These are phyloP conservation scores for Eustoma russellianum DNA, from an alignment of 257 asterid genomes.

Conservation along the genomic window DNA sequence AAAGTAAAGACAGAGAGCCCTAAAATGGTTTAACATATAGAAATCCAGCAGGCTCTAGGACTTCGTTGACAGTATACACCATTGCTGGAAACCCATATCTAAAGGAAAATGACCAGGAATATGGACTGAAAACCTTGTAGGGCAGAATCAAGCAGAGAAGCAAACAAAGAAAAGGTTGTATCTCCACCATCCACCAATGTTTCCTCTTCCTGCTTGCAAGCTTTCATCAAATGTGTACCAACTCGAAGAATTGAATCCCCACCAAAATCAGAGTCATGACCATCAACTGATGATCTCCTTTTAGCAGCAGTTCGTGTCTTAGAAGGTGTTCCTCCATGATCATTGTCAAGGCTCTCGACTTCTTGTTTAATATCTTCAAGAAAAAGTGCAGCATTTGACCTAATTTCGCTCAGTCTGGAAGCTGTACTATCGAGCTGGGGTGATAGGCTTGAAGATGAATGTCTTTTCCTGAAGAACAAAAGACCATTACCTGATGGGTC, in stretches of 20 bases:
- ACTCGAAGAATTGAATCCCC: conserved; percentile 25
- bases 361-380: conserved; percentile 79
- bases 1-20: too few relatives aligned
- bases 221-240: conserved; percentile 61
- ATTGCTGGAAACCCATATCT: not conserved
- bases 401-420: conserved; percentile 43
- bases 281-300: conserved; percentile 44
- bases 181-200: conserved; percentile 48
- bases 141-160: conserved; percentile 84
- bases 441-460: conserved; percentile 51
- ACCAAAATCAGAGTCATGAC: conserved; percentile 28
- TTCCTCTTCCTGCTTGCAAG: conserved; percentile 72
- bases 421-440: conserved; percentile 58
- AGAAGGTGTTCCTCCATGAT: conserved; percentile 36
- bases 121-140: conserved; percentile 50
- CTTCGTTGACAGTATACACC: not conserved
- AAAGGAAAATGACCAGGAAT: not conserved
- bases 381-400: conserved; percentile 71
- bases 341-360: conserved; percentile 50
- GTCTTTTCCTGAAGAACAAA: conserved; percentile 53
- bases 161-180: conserved; percentile 62
- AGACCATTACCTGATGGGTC: conserved; percentile 7
- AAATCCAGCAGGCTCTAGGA: not conserved
- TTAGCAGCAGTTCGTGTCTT: conserved; percentile 29
- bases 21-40: not conserved